These are phyloP conservation scores for Cladophialophora immunda DNA, from an alignment of 2,329 filamentous ascomycete genomes.

Conservation along the genomic window DNA sequence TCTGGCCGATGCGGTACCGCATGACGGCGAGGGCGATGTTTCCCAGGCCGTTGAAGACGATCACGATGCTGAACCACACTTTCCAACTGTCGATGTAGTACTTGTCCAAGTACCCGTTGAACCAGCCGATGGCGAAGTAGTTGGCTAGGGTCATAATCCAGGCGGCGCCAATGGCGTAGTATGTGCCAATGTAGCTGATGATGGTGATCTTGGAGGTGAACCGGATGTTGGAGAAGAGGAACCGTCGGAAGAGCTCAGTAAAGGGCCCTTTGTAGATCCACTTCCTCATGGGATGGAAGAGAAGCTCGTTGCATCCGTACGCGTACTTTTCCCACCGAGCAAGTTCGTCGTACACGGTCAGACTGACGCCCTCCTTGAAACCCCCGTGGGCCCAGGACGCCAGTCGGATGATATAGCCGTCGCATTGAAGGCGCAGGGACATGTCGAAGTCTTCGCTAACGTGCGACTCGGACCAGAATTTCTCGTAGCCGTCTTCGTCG, in stretches of 20 bases:
- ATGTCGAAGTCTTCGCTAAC: conserved; percentile 84
- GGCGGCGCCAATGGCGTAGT: conserved; percentile 75
- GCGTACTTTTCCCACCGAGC: conserved; percentile 89
- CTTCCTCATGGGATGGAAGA: conserved; percentile 79
- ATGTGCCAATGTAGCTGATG: conserved; percentile 74
- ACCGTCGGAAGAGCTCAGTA: conserved; percentile 78
- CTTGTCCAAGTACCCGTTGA: conserved; percentile 70
- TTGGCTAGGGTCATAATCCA: conserved; percentile 72
- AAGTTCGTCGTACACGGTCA: conserved; percentile 85
- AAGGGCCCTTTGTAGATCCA: conserved; percentile 80
- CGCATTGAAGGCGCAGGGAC: conserved; percentile 73
- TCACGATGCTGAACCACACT: conserved; percentile 68
- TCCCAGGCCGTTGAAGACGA: conserved; percentile 72
- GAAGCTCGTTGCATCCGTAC: conserved; percentile 81
- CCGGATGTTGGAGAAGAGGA: conserved; percentile 72
- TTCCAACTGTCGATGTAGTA: conserved; percentile 74
- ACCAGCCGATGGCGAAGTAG: conserved; percentile 77
- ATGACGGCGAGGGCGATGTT: conserved; percentile 69
- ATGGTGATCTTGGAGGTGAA: conserved; percentile 73
- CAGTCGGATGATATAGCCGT: conserved; percentile 73
- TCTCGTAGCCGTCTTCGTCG: conserved; percentile 55
- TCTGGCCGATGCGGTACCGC: conserved; percentile 68
- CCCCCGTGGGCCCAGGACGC: conserved; percentile 73
- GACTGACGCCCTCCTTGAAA: conserved; percentile 81
- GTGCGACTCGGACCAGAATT: conserved; percentile 78